These are phyloP conservation scores for Curvularia sp. DNA, from an alignment of 2,329 filamentous ascomycete genomes.

Conservation along the genomic window DNA sequence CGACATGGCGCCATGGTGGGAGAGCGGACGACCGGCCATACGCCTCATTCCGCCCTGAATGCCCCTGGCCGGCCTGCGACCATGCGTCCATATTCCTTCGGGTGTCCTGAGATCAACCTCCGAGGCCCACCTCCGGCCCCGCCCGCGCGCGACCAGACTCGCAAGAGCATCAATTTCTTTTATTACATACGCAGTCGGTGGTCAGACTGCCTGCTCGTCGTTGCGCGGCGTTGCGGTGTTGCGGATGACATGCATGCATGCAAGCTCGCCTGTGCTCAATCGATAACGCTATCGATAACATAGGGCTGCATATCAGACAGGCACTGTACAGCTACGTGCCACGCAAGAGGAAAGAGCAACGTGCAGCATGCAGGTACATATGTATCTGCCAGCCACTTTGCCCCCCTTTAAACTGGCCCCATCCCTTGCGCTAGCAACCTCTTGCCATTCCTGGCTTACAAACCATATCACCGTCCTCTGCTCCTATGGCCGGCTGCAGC, in stretches of 20 bases:
- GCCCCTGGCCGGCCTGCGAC: background rate
- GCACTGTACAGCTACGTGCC: background rate
- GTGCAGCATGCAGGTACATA: background rate
- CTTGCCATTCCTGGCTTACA: background rate
- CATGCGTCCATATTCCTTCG: background rate
- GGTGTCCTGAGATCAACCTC: background rate
- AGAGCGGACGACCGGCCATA: too few relatives aligned
- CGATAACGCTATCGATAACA: constrained; percentile 9
- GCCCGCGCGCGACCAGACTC: background rate
- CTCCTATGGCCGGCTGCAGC: background rate
- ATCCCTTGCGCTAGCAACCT: background rate
- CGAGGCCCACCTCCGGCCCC: background rate
- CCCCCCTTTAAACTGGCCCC: background rate
- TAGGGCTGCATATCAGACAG: constrained; percentile 5
- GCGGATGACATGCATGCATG: background rate
- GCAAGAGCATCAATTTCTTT: background rate
- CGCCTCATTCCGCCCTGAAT: background rate
- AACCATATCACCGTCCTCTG: background rate
- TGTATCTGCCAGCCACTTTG: background rate
- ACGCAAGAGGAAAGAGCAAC: background rate
- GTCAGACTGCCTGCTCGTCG: background rate
- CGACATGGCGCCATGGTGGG: too few relatives aligned
- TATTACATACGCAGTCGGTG: background rate
- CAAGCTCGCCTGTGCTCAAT: constrained; percentile 1
- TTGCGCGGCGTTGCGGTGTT: background rate